A percentile compares a stretch with the other conserved stretches of the same genome.
Conservation (phyloP, 208 protist genomes). For the Acanthamoeba triangularis region DNA sequence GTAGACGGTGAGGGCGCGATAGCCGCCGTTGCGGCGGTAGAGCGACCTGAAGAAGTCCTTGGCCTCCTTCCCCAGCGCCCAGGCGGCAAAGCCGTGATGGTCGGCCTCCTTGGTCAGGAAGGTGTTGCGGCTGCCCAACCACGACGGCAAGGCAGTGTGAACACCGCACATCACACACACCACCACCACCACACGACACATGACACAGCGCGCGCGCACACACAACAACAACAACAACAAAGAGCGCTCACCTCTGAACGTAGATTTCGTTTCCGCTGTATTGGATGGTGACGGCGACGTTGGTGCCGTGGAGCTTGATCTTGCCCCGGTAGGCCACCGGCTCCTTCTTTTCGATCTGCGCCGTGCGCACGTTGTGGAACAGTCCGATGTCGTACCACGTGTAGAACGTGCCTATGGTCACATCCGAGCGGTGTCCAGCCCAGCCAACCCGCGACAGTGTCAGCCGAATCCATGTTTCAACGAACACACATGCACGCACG, state of each 20-base stretch:
- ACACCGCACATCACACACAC: neutral
- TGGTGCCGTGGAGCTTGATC: constrained; percentile 76
- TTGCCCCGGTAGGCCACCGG: constrained; percentile 55
- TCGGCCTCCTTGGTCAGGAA: constrained; percentile 64
- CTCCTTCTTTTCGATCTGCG: constrained; percentile 48
- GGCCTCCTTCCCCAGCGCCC: constrained; percentile 61
- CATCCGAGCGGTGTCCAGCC: neutral
- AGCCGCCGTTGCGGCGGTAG: constrained; percentile 39
- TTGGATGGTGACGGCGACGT: constrained; percentile 65
- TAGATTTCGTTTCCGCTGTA: constrained; percentile 72
- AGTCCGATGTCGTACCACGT: constrained; percentile 67
- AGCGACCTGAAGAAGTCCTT: constrained; percentile 62
- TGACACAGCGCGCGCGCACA: too few relatives aligned
- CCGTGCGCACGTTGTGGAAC: constrained; percentile 73
- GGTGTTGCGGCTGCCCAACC: constrained; percentile 42
- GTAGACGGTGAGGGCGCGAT: constrained; percentile 54
- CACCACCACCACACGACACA: neutral
- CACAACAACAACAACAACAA: neutral
- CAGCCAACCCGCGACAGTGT: too few relatives aligned
- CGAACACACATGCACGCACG: neutral
- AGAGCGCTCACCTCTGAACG: constrained; percentile 25
- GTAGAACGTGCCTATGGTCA: constrained; percentile 52
- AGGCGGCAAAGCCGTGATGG: constrained; percentile 61
- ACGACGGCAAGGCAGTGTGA: neutral
- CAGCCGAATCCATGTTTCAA: neutral